Evolutionary conservation across 805 yeast species (phyloP).

Genomic region (Trichomonascus vanleenenianus): DNA sequence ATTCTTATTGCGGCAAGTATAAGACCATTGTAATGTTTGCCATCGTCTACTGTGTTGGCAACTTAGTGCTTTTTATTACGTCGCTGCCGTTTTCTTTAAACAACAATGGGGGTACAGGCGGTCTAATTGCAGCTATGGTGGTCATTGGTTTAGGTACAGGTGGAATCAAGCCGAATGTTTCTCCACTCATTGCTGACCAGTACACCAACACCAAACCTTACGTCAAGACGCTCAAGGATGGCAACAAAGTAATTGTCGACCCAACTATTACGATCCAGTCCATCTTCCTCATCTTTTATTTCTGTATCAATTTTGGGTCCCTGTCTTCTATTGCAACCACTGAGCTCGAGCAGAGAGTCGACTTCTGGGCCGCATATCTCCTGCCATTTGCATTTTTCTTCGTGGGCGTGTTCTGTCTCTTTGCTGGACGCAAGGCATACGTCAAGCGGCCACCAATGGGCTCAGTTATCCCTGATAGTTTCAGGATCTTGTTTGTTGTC

Average conservation of each 20-base stretch:
- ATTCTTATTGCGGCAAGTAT: constrained; percentile 65
- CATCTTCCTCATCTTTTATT: constrained; percentile 67
- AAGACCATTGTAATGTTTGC: constrained; percentile 58
- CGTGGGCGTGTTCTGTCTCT: constrained; percentile 46
- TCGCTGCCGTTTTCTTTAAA: constrained; percentile 55
- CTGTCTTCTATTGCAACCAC: constrained; percentile 72
- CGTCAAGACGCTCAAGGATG: constrained; percentile 48
- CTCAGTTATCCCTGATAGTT: constrained; percentile 49
- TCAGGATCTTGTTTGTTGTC: constrained; percentile 39
- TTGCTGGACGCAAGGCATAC: constrained; percentile 46
- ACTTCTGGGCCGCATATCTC: constrained; percentile 59
- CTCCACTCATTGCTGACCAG: constrained; percentile 71
- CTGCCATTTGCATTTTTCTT: constrained; percentile 65
- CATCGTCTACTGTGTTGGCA: constrained; percentile 52
- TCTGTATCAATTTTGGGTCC: constrained; percentile 70
- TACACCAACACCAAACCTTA: constrained; percentile 54
- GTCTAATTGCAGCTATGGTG: constrained; percentile 48
- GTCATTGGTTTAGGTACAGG: constrained; percentile 73
- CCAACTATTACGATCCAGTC: constrained; percentile 65
- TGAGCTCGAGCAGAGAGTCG: constrained; percentile 56
- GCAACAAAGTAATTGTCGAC: constrained; percentile 62
- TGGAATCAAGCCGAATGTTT: constrained; percentile 69
- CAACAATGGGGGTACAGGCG: constrained; percentile 48
- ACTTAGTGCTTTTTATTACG: constrained; percentile 57
- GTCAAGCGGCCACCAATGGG: constrained; percentile 55